Evolutionary conservation across 306 rosid genomes (phyloP), one percentile per base, ranked within the genome.

Genomic region (Pterocarpus santalinus): DNA sequence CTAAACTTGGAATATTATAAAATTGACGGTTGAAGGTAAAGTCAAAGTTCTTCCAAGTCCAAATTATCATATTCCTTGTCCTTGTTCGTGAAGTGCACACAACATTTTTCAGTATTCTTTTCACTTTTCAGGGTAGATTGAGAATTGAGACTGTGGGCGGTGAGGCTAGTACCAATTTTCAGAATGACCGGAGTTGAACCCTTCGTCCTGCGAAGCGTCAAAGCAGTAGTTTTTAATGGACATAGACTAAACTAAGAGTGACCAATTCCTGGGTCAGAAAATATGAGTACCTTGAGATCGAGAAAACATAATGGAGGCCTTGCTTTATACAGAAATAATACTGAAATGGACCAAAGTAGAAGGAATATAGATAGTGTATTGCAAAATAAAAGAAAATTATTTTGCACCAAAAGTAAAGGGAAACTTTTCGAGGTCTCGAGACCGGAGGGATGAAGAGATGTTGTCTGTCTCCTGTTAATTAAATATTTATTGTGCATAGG

Each of bases 371-470:
- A 22, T 36, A 34, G 39, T 73, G 15, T 43, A 43, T 33, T 55
- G 63, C 53, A 65, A 73, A 81, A n/a, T 55, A 55, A 55, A 55
- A 55, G 61, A 55, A 55, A 43, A 43, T 55, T 55, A 55, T 16
- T 55, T 55, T 58, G 35, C 64, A 22, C 35, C 11, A 9, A 8
- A 58, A 58, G 3, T 22, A 28, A 65, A 67, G 41, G 63, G 33
- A 43, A 73, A 65, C 49, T 41, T 52, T 67, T 16, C 39, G 81
- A 0, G 47, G 28, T 15, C 51, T n/a, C 34, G 16, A 22, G 36
- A n/a, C 28, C 10, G n/a, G 30, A 47, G 52, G 47, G 53, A 70
- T 22, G 52, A 61, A 44, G 43, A 80, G 44, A 65, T 35, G 62
- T 61, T 13, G 51, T 38, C 22, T 11, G 53, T 47, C 47, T 47